These are phyloP conservation scores for Chrysoporthe austroafricana DNA, from an alignment of 2,329 filamentous ascomycete species.

Conservation along the genomic window DNA sequence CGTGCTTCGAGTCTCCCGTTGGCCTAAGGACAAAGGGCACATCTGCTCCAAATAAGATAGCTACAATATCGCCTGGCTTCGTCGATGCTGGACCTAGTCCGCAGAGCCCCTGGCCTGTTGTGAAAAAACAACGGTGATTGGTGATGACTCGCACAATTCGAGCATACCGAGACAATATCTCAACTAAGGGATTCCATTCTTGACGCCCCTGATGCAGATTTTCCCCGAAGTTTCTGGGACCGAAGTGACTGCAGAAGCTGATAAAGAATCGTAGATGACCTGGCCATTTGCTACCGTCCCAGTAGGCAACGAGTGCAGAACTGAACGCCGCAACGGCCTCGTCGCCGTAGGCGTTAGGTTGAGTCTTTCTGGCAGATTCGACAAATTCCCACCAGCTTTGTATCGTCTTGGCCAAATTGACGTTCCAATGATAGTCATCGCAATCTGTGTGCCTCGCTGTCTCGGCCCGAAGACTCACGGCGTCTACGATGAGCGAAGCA, in stretches of 20 bases:
- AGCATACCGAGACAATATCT: not conserved
- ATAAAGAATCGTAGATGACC: not conserved
- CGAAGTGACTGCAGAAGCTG: not conserved
- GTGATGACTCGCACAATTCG: not conserved
- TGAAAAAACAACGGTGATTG: not conserved
- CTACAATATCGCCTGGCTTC: not conserved
- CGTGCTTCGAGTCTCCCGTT: not conserved
- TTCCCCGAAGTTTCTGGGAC: not conserved
- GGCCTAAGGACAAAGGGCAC: not conserved
- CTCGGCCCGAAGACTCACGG: not conserved
- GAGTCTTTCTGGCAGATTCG: too few species aligned
- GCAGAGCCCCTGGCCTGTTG: not conserved
- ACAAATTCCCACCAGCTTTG: too few species aligned
- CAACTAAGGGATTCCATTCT: not conserved
- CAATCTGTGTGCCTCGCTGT: not conserved
- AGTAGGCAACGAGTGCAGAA: not conserved
- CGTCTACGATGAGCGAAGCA: not conserved
- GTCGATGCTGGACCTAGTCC: not conserved
- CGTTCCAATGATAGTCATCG: not conserved
- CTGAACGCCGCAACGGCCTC: not conserved
- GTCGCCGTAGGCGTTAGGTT: too few species aligned
- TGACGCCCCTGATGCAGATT: not conserved
- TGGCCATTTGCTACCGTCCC: not conserved
- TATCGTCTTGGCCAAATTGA: not conserved
- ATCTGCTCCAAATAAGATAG: not conserved